Evolutionary conservation across 495 filamentous ascomycete genomes (phyloP).

Genomic region (Penicillium goetzii): DNA sequence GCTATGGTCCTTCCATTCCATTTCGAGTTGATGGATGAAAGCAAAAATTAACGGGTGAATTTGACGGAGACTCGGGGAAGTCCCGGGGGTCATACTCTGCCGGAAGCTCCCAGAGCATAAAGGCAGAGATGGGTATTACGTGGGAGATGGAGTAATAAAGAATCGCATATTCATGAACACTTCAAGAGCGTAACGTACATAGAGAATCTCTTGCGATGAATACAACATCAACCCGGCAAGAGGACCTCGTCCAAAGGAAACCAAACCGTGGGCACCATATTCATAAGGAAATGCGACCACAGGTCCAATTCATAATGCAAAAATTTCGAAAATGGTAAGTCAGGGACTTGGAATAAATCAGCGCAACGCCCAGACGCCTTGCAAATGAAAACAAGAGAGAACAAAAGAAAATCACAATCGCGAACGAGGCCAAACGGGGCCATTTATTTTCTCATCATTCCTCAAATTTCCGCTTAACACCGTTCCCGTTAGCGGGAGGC

Average conservation of each 20-base stretch:
- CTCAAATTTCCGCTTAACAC: conserved; percentile 53
- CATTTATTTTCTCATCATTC: conserved; percentile 40
- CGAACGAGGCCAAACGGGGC: background rate
- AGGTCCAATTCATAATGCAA: background rate
- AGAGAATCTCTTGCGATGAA: background rate
- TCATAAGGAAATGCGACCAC: background rate
- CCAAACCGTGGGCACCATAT: background rate
- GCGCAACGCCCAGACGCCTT: conserved; percentile 10
- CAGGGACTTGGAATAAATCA: background rate
- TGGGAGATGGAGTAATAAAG: background rate
- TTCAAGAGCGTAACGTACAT: background rate
- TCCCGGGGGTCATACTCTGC: too few species aligned
- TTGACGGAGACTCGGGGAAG: background rate
- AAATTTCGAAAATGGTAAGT: background rate
- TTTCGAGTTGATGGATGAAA: conserved; percentile 9
- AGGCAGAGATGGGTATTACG: background rate
- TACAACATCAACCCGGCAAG: background rate
- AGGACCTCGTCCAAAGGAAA: background rate
- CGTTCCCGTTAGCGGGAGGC: conserved; percentile 40
- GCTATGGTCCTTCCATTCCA: conserved; percentile 13
- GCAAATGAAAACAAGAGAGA: background rate
- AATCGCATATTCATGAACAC: background rate
- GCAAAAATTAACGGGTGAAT: background rate
- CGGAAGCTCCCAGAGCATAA: background rate
- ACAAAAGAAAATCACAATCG: background rate